Evolutionary conservation across 495 filamentous ascomycete species (phyloP), one percentile per base, ranked within the genome.

Genomic region (Penicillium robsamsonii): DNA sequence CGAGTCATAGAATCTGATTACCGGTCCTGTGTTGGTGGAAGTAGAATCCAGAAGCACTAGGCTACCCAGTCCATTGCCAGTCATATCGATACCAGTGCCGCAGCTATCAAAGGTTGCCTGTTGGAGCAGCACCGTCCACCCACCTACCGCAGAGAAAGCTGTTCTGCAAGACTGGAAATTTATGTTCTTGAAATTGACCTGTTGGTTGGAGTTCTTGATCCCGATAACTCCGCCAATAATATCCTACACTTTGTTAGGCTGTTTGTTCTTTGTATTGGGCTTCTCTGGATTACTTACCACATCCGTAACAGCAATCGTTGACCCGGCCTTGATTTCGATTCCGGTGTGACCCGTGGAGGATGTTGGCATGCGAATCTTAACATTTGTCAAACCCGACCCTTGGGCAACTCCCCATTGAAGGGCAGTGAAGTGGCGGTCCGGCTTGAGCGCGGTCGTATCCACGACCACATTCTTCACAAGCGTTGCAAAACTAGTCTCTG

Each of bases 351-450:
- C 79, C 40, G 71, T 76, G 0, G 79, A 71, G 0, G 78, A 70
- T 13, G 68, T 78, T 0, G 73, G 73, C 87, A 93, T 90, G 49
- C 82, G 78, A 62, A 93, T 88, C 45, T 83, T 73, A 18, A 90
- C 70, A 63, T 92, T 91, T 53, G 88, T 89, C 57, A 91, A 70
- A 42, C 84, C 86, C 11, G 85, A 84, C 1, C 84, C 86, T 58
- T 91, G 73, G 4, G 86, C 84, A 33, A 87, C 85, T 1, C 87
- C 85, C 89, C 89, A 92, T 17, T 77, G 73, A 27, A 81, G 56
- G 1, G 75, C 70, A 27, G 74, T 73, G 40, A 81, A 68, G 2
- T 63, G 56, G 11, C 57, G 63, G 24, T 57, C 50, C 0, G 59
- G 30, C 11, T 56, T 25, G 4, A 78, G 54, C 1, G 58, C 58